phyloP scores from a whole-genome alignment of 2,329 filamentous ascomycete genomes.

The Talaromyces sp. region DNA sequence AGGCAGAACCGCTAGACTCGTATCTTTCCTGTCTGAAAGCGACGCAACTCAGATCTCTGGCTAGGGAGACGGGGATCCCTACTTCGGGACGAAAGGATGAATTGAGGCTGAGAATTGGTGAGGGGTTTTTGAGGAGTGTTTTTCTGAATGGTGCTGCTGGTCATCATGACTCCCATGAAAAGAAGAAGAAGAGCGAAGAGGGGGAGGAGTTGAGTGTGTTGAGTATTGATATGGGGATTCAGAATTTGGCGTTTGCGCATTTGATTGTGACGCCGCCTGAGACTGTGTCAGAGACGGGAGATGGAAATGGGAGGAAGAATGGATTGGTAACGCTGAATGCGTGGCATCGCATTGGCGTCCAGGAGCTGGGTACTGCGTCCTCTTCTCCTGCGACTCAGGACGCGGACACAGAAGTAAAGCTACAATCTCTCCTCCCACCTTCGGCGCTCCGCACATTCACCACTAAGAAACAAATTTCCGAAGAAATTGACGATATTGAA shows the following conservation, averaged over 20 bases:
- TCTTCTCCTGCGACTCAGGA: background rate
- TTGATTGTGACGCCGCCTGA: slow-evolving; percentile 40
- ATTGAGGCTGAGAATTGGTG: slow-evolving; percentile 54
- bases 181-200: slow-evolving; percentile 1
- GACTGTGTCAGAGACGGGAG: slow-evolving; percentile 10
- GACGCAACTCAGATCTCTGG: slow-evolving; percentile 58
- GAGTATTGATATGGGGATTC: slow-evolving; percentile 82
- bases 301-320: slow-evolving; percentile 20
- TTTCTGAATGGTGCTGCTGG: slow-evolving; percentile 15
- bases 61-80: slow-evolving; percentile 60
- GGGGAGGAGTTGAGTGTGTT: slow-evolving; percentile 54
- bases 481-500: background rate
- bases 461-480: background rate
- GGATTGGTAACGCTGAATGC: slow-evolving; percentile 34
- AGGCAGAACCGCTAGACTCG: background rate
- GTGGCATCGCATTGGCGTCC: slow-evolving; percentile 44
- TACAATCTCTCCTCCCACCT: background rate
- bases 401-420: background rate
- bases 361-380: slow-evolving; percentile 24
- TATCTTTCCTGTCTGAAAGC: slow-evolving; percentile 48
- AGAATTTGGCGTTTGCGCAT: slow-evolving; percentile 74
- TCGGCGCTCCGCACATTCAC: slow-evolving; percentile 17
- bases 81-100: slow-evolving; percentile 60
- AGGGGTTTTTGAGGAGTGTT: slow-evolving; percentile 23
- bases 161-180: background rate